Conservation (phyloP, 371 early-diverging fungal genomes). For the Mucor velutinosus region DNA sequence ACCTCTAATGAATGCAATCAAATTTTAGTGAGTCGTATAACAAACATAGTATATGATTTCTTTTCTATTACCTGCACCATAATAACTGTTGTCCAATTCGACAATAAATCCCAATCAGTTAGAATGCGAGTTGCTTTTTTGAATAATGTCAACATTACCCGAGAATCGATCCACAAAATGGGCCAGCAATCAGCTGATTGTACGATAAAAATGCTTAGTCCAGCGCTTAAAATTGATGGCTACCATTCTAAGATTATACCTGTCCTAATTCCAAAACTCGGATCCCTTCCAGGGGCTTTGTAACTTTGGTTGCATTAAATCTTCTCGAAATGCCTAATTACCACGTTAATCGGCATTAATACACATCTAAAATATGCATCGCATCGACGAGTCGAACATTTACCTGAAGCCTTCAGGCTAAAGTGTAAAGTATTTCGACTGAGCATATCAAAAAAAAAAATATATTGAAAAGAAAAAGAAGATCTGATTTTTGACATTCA, state of each 20-base stretch:
- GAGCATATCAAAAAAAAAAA: constrained; percentile 5
- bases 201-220: neutral
- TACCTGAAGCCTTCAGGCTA: neutral
- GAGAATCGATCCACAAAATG: constrained; percentile 57
- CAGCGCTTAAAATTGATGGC: neutral
- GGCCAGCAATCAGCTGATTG: constrained; percentile 54
- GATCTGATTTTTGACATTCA: neutral
- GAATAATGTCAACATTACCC: constrained; percentile 30
- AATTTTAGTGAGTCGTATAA: neutral
- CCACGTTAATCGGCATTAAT: no score
- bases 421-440: neutral
- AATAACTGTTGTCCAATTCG: constrained; percentile 24
- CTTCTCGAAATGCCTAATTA: neutral
- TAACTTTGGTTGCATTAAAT: neutral
- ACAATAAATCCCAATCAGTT: neutral
- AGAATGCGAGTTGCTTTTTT: neutral
- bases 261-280: constrained; percentile 56
- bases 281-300: constrained; percentile 50
- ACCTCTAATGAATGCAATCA: neutral
- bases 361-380: neutral
- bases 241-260: constrained; percentile 16
- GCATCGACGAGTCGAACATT: neutral
- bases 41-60: no score
- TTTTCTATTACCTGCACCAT: constrained; percentile 39
- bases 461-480: neutral